Percentiles rank a stretch among this genome's conserved stretches.
phyloP scores from a whole-genome alignment of 306 rosid genomes.

The Fragaria iinumae region DNA sequence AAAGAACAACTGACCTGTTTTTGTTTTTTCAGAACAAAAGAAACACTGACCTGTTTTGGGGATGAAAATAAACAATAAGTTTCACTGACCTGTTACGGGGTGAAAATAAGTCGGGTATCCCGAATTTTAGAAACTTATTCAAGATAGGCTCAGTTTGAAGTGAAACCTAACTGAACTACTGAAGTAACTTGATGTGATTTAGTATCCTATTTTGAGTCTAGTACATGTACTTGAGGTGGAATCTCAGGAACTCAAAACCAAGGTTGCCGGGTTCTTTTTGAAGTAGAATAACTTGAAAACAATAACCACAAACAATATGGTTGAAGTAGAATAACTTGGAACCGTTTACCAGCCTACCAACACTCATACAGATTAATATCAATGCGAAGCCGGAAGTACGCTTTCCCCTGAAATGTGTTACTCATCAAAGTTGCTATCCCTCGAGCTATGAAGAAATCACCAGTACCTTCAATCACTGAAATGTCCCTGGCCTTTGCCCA shows the following conservation, averaged over 20 bases:
- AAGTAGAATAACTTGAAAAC: too few species aligned
- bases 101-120: background rate
- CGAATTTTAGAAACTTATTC: background rate
- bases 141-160: background rate
- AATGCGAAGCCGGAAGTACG: slow-evolving; percentile 55
- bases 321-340: background rate
- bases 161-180: background rate
- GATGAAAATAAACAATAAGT: background rate
- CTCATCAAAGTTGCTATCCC: slow-evolving; percentile 61
- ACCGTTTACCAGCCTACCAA: slow-evolving; percentile 20
- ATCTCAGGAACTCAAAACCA: slow-evolving; percentile 4
- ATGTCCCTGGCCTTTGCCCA: slow-evolving; percentile 61
- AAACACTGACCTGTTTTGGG: background rate
- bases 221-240: background rate
- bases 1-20: background rate
- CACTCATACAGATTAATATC: slow-evolving; percentile 60
- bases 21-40: background rate
- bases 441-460: slow-evolving; percentile 68
- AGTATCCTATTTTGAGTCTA: background rate
- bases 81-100: too few species aligned
- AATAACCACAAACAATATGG: background rate
- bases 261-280: background rate
- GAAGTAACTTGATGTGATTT: background rate
- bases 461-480: slow-evolving; percentile 63
- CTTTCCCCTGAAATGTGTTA: slow-evolving; percentile 56